Evolutionary conservation across 139 green algal species (phyloP).

Genomic region (Tetraselmis chui): DNA sequence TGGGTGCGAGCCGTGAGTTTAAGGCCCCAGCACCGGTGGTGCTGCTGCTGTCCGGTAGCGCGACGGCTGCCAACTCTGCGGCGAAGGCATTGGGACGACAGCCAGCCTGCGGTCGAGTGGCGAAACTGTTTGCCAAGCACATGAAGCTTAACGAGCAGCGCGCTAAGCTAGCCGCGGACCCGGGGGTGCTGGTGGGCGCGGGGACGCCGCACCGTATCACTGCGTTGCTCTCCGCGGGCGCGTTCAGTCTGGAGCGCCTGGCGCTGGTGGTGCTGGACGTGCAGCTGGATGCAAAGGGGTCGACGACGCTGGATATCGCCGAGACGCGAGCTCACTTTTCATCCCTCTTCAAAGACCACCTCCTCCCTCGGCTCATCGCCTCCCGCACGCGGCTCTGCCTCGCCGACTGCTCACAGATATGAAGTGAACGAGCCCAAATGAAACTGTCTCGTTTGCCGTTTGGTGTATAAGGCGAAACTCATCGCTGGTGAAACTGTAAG

Average conservation of each 20-base stretch:
- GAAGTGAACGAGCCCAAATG: no score
- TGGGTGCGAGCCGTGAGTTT: not conserved
- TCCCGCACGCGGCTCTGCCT: slow-evolving; percentile 1
- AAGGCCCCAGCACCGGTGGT: not conserved
- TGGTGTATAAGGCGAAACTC: no score
- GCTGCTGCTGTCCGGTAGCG: not conserved
- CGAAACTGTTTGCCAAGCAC: slow-evolving; percentile 55
- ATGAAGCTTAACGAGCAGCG: slow-evolving; percentile 46
- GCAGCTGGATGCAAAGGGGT: slow-evolving; percentile 36
- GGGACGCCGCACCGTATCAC: slow-evolving; percentile 41
- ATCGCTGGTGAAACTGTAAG: no score
- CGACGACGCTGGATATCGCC: slow-evolving; percentile 35
- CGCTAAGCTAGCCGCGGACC: slow-evolving; percentile 10
- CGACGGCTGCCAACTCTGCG: not conserved
- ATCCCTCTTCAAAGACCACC: slow-evolving; percentile 23
- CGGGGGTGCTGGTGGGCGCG: slow-evolving; percentile 10
- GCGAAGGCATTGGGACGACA: not conserved
- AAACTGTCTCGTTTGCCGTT: no score
- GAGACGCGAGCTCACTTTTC: slow-evolving; percentile 40
- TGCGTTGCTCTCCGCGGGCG: slow-evolving; percentile 26
- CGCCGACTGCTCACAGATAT: not conserved
- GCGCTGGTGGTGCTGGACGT: slow-evolving; percentile 35
- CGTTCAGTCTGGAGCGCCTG: slow-evolving; percentile 26
- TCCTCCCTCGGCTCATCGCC: slow-evolving; percentile 9
- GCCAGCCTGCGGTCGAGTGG: slow-evolving; percentile 5